These are phyloP conservation scores for Xylogone sp. DNA, from an alignment of 2,329 filamentous ascomycete genomes.

Conservation along the genomic window DNA sequence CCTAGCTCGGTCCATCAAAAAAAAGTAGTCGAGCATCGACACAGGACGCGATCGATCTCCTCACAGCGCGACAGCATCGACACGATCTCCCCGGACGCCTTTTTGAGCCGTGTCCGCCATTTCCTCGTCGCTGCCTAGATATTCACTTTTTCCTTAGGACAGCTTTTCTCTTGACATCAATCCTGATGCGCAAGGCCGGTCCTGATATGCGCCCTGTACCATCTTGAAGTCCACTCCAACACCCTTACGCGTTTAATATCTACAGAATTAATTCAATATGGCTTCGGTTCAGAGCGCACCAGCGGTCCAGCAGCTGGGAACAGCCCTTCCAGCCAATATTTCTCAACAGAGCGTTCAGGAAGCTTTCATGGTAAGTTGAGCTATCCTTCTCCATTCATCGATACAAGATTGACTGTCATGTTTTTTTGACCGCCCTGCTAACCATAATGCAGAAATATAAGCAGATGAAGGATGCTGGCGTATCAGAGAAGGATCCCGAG, in stretches of 20 bases:
- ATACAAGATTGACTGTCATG: constrained; percentile 3
- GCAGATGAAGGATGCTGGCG: constrained; percentile 82
- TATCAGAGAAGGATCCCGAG: constrained; percentile 79
- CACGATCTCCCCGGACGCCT: constrained; percentile 6
- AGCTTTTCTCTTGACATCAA: constrained; percentile 14
- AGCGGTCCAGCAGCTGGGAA: constrained; percentile 62
- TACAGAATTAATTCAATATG: constrained; percentile 49
- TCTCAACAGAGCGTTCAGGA: constrained; percentile 77
- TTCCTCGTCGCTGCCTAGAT: constrained; percentile 10
- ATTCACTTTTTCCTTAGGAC: constrained; percentile 13
- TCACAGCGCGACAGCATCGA: constrained; percentile 17
- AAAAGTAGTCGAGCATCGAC: constrained; percentile 25
- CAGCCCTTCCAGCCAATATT: constrained; percentile 58
- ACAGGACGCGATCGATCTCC: constrained; percentile 22
- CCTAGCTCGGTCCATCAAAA: constrained; percentile 25
- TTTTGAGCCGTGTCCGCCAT: constrained; percentile 9
- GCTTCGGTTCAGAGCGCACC: constrained; percentile 74
- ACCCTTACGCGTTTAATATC: constrained; percentile 7
- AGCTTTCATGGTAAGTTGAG: constrained; percentile 58
- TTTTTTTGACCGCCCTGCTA: constrained; percentile 21
- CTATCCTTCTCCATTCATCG: constrained; percentile 5
- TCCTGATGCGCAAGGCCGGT: constrained; percentile 30
- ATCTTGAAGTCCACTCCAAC: constrained; percentile 14
- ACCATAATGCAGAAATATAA: constrained; percentile 67
- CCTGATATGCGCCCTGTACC: constrained; percentile 27